Percentiles rank a stretch among this genome's conserved stretches.
phyloP scores from a whole-genome alignment of 129 eudicot species.

The Gnaphalium uliginosum region DNA sequence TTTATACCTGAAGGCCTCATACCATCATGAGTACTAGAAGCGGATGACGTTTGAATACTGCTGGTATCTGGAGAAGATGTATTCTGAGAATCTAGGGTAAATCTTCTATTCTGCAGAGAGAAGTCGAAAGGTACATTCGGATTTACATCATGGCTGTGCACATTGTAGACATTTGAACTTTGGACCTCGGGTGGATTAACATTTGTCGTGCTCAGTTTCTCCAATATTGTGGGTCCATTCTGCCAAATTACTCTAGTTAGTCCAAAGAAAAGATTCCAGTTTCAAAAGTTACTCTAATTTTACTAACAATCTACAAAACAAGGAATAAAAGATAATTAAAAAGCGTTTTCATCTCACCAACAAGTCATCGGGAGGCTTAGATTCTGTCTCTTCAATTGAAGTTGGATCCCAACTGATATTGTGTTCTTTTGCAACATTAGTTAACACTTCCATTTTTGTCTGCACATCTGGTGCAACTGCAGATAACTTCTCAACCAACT shows the following conservation, averaged over 20 bases:
- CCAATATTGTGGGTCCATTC: constrained; percentile 63
- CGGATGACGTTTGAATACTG: constrained; percentile 13
- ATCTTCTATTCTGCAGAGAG: constrained; percentile 45
- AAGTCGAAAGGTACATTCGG: constrained; percentile 28
- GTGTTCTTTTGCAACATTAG: constrained; percentile 76
- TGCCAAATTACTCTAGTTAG: constrained; percentile 34
- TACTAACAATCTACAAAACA: not conserved
- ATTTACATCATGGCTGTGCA: constrained; percentile 31
- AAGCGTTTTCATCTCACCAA: constrained; percentile 51
- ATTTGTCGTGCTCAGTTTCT: constrained; percentile 37
- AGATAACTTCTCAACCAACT: constrained; percentile 95
- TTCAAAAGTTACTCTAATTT: not conserved
- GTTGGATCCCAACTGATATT: constrained; percentile 75
- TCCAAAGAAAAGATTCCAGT: constrained; percentile 12
- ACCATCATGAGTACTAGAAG: constrained; percentile 36
- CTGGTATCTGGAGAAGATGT: constrained; percentile 25
- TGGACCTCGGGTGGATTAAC: constrained; percentile 47
- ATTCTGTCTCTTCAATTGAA: constrained; percentile 58
- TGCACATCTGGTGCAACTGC: constrained; percentile 78
- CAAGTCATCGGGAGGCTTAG: constrained; percentile 54
- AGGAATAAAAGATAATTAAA: not conserved
- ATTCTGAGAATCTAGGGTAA: constrained; percentile 42
- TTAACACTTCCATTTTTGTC: constrained; percentile 64
- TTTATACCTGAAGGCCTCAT: constrained; percentile 53
- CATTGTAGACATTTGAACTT: constrained; percentile 40